Base-by-base conservation (phyloP, 352 stramenopile genomes). In the Phytopythium helicoides region DNA sequence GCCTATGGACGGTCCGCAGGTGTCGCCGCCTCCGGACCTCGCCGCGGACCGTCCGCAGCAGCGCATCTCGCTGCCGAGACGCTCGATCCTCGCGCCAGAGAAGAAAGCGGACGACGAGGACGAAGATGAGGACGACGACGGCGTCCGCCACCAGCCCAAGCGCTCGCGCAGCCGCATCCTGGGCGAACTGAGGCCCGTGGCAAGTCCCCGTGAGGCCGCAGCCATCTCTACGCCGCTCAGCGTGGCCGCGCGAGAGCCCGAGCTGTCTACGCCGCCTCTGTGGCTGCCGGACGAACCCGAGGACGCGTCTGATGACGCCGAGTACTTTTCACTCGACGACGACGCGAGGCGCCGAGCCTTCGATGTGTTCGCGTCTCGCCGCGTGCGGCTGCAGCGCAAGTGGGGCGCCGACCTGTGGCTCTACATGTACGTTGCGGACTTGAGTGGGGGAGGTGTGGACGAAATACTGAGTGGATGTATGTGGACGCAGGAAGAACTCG, bases 341-440 rank as follows among this genome's bases (percentile, higher is more conserved):
- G 37, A 52, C 16, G 56, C 62, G 25, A 19, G 59, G 34, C 14
- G 34, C 35, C 48, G 70, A 54, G 63, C 63, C 40, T 52, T 68
- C 40, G 61, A 76, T 31, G 68, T 71, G n/a, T 87, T 87, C 26
- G 68, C 76, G 14, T 60, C 71, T 6, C 64, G 76, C 53, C 71
- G 75, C 40, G 76, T 87, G 12, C 65, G 73, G 22, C 62, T 81
- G 52, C 61, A 72, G 41, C 66, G 72, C 45, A 33, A 41, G 21
- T 84, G 67, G 67, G 48, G 56, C 25, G 48, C 63, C 1, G 76
- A 87, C 56, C 53, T 85, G 37, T 69, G 68, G 57, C 68, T 75
- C 54, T 87, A 83, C 76, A 87, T 85, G 72, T 82, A 67, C 39
- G 69, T 70, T 58, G 28, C 26, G 3, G 1, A 7, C 35, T 52